A percentile compares a stretch with the other conserved stretches of the same genome.
Conservation (phyloP, 768 basidiomycete species). For the Suillus americanus region DNA sequence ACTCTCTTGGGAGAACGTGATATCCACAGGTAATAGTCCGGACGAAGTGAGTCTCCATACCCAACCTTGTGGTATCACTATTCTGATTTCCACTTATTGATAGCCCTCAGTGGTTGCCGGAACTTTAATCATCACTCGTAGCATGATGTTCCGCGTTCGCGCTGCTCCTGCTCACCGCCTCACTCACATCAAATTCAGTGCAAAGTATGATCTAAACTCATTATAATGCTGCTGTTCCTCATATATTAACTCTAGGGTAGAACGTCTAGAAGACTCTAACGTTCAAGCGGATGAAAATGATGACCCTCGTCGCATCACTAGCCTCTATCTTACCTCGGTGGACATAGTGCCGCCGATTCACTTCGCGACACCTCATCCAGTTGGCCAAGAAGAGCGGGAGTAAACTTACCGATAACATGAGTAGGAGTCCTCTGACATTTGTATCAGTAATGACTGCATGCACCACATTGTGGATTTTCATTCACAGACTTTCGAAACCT, state of each 20-base stretch:
- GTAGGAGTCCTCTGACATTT: background rate
- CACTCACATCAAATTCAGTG: slow-evolving; percentile 38
- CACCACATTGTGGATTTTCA: background rate
- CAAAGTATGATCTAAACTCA: slow-evolving; percentile 29
- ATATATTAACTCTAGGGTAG: slow-evolving; percentile 21
- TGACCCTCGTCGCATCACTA: slow-evolving; percentile 28
- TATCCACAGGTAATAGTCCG: slow-evolving; percentile 26
- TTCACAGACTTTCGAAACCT: background rate
- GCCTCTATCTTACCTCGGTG: slow-evolving; percentile 35
- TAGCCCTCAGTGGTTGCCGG: slow-evolving; percentile 39
- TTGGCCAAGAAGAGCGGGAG: slow-evolving; percentile 1
- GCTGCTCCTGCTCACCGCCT: slow-evolving; percentile 36
- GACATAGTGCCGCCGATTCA: slow-evolving; percentile 35
- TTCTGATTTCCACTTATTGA: background rate
- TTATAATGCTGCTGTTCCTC: background rate
- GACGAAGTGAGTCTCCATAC: slow-evolving; percentile 19
- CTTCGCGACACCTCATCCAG: slow-evolving; percentile 19
- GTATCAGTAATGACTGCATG: background rate
- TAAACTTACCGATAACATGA: background rate
- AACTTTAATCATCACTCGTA: slow-evolving; percentile 37
- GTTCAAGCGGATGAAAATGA: slow-evolving; percentile 19
- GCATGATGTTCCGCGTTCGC: slow-evolving; percentile 40
- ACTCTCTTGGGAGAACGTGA: slow-evolving; percentile 36
- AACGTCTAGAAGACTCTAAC: slow-evolving; percentile 13
- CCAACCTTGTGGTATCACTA: too few relatives aligned